These are phyloP conservation scores for Pleurotus sapidus DNA, from an alignment of 768 basidiomycete species.

Conservation along the genomic window DNA sequence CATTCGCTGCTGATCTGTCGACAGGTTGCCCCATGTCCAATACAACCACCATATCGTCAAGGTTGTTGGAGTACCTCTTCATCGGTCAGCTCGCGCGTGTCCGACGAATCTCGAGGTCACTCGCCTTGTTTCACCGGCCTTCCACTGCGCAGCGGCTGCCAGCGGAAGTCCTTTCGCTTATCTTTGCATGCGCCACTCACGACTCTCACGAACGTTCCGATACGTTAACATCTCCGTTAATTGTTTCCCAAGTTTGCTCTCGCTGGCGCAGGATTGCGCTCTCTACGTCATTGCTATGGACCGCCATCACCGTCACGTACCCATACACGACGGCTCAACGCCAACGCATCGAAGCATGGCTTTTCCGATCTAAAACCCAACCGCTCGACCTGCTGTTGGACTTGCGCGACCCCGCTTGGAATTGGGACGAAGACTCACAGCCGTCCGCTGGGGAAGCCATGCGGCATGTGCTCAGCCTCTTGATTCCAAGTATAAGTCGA, in stretches of 20 bases:
- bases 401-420: slow-evolving; percentile 55
- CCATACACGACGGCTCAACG: slow-evolving; percentile 38
- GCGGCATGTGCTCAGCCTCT: slow-evolving; percentile 40
- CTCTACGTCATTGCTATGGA: slow-evolving; percentile 47
- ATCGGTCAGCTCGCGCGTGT: slow-evolving; percentile 14
- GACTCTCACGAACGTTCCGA: slow-evolving; percentile 22
- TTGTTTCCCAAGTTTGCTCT: slow-evolving; percentile 45
- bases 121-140: slow-evolving; percentile 7
- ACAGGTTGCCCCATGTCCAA: background rate
- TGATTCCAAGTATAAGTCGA: slow-evolving; percentile 41
- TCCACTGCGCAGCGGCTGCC: slow-evolving; percentile 23
- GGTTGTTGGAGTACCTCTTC: slow-evolving; percentile 8
- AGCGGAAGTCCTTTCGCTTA: slow-evolving; percentile 32
- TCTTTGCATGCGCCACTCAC: slow-evolving; percentile 27
- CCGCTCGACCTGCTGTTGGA: slow-evolving; percentile 54
- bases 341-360: slow-evolving; percentile 30
- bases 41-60: slow-evolving; percentile 1
- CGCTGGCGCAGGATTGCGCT: slow-evolving; percentile 50
- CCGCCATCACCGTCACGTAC: slow-evolving; percentile 41
- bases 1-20: background rate
- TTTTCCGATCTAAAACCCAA: slow-evolving; percentile 41
- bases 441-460: slow-evolving; percentile 39
- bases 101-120: slow-evolving; percentile 16
- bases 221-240: slow-evolving; percentile 22
- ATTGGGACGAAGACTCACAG: slow-evolving; percentile 52